These are phyloP conservation scores for Lithohypha guttulata DNA, from an alignment of 2,329 filamentous ascomycete species.

Conservation along the genomic window DNA sequence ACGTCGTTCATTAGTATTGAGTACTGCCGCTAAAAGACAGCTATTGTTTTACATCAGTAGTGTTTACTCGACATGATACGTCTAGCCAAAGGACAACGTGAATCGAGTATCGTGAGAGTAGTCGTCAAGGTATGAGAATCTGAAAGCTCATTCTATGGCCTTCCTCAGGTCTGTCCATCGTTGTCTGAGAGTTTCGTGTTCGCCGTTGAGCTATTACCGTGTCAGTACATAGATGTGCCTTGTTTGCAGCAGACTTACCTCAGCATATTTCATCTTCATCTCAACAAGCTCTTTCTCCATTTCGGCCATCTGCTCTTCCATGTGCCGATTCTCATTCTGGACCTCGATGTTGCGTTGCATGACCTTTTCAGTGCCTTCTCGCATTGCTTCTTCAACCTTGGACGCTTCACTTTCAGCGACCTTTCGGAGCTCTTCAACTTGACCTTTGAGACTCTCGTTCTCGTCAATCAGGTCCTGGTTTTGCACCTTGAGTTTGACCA, in stretches of 20 bases:
- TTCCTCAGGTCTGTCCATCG: slow-evolving; percentile 65
- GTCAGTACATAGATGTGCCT: slow-evolving; percentile 14
- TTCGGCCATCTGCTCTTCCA: slow-evolving; percentile 83
- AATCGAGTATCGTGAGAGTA: too few species aligned
- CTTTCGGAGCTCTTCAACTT: slow-evolving; percentile 72
- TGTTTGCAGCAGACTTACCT: slow-evolving; percentile 56
- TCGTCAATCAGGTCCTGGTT: slow-evolving; percentile 82
- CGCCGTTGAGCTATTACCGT: slow-evolving; percentile 49
- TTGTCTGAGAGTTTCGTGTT: slow-evolving; percentile 60
- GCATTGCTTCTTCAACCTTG: slow-evolving; percentile 73
- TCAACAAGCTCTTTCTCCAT: slow-evolving; percentile 87
- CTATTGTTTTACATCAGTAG: too few species aligned
- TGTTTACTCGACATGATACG: too few species aligned
- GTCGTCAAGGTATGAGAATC: too few species aligned
- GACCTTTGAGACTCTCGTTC: slow-evolving; percentile 76
- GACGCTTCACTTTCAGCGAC: slow-evolving; percentile 83
- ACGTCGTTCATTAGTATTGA: too few species aligned
- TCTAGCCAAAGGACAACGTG: too few species aligned
- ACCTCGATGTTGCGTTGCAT: slow-evolving; percentile 90
- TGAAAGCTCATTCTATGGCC: slow-evolving; percentile 40
- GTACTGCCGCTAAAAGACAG: too few species aligned
- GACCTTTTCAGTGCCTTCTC: slow-evolving; percentile 76
- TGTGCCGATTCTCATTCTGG: slow-evolving; percentile 76
- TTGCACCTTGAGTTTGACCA: slow-evolving; percentile 85
- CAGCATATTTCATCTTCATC: slow-evolving; percentile 89